Percentiles rank a stretch among this genome's conserved stretches.
Conservation (phyloP, 306 rosid genomes). For the Pterocarpus macrocarpus region DNA sequence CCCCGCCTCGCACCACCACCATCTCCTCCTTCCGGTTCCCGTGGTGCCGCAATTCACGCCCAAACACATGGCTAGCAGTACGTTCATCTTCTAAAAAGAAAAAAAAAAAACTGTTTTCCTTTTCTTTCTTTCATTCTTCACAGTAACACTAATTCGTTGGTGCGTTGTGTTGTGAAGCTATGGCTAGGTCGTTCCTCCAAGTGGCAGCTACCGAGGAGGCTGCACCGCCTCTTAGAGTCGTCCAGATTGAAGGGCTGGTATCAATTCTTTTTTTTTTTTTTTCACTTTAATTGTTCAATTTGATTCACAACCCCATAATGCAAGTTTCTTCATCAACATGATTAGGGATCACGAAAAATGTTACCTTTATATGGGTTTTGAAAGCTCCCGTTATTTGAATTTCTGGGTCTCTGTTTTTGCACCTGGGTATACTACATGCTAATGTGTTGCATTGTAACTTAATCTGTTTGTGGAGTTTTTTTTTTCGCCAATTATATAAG, state of each 20-base stretch:
- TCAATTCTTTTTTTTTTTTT: background rate
- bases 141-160: background rate
- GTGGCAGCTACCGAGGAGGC: constrained; percentile 93
- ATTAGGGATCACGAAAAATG: background rate
- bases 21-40: background rate
- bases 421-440: constrained; percentile 10
- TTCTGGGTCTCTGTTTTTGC: constrained; percentile 14
- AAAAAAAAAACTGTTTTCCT: background rate
- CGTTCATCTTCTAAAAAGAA: background rate
- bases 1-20: background rate
- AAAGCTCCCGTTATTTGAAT: background rate
- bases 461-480: background rate
- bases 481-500: too few relatives aligned
- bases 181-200: constrained; percentile 83
- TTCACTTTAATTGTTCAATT: background rate
- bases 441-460: constrained; percentile 18
- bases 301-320: background rate
- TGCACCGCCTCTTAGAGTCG: constrained; percentile 85
- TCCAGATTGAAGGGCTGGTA: constrained; percentile 98
- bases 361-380: constrained; percentile 26
- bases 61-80: constrained; percentile 49
- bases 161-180: constrained; percentile 56
- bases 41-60: background rate
- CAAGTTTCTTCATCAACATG: background rate
- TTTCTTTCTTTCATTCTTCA: background rate